Percentiles rank a stretch among this genome's conserved stretches.
Conservation (phyloP, 306 rosid genomes). For the Dryas octopetala region DNA sequence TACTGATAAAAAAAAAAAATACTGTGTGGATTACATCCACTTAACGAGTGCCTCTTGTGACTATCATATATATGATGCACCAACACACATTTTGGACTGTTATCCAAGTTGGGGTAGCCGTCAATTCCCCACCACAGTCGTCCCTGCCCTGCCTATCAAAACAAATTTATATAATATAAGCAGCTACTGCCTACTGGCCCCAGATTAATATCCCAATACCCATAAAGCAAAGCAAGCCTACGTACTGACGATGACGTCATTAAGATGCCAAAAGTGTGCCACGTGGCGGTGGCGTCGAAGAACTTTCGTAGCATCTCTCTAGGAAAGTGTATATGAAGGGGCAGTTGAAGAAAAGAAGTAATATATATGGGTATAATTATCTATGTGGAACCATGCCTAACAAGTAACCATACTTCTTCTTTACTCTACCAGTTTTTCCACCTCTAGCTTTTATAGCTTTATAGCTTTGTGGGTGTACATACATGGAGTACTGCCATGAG, state of each 20-base stretch:
- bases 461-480: not conserved
- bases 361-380: not conserved
- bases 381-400: conserved; percentile 1
- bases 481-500: conserved; percentile 41
- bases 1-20: too few relatives aligned
- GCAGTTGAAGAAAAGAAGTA: conserved; percentile 15
- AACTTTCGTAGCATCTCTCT: conserved; percentile 39
- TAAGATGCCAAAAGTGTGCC: conserved; percentile 8
- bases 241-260: conserved; percentile 38
- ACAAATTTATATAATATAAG: too few relatives aligned
- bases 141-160: too few relatives aligned
- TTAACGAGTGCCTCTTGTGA: too few relatives aligned
- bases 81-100: too few relatives aligned
- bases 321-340: conserved; percentile 46
- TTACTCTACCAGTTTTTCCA: not conserved
- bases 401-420: not conserved
- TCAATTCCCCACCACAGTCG: too few relatives aligned
- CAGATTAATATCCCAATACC: not conserved
- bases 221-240: not conserved
- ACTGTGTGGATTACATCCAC: too few relatives aligned
- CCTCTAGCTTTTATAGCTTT: not conserved
- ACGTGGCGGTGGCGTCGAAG: conserved; percentile 24
- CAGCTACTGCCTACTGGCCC: not conserved
- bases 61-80: too few relatives aligned
- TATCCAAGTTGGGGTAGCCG: too few relatives aligned